Base-by-base conservation (phyloP, 2,329 filamentous ascomycete genomes). In the Macrophomina phaseolina region DNA sequence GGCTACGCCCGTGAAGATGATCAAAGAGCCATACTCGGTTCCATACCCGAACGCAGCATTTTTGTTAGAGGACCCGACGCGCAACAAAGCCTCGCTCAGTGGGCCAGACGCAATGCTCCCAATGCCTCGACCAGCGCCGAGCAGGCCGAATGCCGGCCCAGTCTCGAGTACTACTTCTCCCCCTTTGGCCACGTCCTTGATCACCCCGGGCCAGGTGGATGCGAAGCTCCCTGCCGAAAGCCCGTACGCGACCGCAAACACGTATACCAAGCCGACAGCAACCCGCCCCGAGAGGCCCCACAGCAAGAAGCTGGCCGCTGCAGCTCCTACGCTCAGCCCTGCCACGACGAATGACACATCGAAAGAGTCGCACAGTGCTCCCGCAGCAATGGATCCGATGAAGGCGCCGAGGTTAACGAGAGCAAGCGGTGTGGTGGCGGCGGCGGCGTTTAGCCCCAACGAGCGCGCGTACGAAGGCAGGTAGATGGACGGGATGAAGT, bases 51-150 rank as follows among this genome's bases (percentile, higher is more conserved):
- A 30, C 36, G 9, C 11, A 16, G 36, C 55, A 14, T 34, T 12
- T 0, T 30, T 5, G 16, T 11, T 23, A 1, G 11, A 12, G 0
- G 28, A 28, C 40, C 23, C 32, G 38, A 9, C n/a, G 8, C 23
- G 38, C 49, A 81, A 60, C 56, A 82, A 67, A n/a, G 73, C 77
- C 61, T 83, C 82, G 67, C 82, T 85, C 65, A 85, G 68, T 0
- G 84, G 83, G 2, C 84, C 84, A 66, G 77, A 79, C 3, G 82
- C 77, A 3, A 85, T 78, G 71, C 81, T 82, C 1, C 84, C 84
- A 42, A 86, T 77, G 0, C 83, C 84, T 14, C 82, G 77, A 0
- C 83, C 83, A 3, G 80, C 78, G 1, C 77, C 77, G 67, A 86
- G 73, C 12, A 82, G 71, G 0, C 78, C 80, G 65, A 84, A 82